Conservation (phyloP, 1,284 basidiomycete genomes). For the Cutaneotrichosporon sp. region DNA sequence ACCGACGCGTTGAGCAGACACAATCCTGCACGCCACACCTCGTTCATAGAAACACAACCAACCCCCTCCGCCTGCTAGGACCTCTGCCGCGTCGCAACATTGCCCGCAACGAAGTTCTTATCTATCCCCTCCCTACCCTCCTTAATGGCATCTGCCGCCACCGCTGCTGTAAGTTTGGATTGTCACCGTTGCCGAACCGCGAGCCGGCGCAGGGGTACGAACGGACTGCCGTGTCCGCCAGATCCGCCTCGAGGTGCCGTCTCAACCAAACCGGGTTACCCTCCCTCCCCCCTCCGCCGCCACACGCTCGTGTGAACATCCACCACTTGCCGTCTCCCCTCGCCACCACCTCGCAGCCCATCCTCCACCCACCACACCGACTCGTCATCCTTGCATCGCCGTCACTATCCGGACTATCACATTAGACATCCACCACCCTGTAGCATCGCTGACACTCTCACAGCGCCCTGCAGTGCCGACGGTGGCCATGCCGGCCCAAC, state of each 20-base stretch:
- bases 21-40: no score
- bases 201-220: no score
- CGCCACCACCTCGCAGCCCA: background rate
- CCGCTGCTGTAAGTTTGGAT: background rate
- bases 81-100: no score
- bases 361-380: background rate
- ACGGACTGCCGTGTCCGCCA: no score
- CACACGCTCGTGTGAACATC: conserved; percentile 14
- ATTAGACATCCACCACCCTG: background rate
- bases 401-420: background rate
- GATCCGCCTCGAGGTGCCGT: no score
- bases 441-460: background rate
- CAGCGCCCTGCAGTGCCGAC: conserved; percentile 3
- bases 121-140: background rate
- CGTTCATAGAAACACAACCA: no score
- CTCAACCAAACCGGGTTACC: background rate
- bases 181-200: background rate
- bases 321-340: no score
- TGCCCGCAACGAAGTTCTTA: background rate
- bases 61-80: no score
- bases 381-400: background rate
- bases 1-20: no score
- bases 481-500: conserved; percentile 15
- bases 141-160: background rate
- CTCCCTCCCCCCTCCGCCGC: no score